Evolutionary conservation across 2,329 filamentous ascomycete species (phyloP).

Genomic region (Penicillium sp.): DNA sequence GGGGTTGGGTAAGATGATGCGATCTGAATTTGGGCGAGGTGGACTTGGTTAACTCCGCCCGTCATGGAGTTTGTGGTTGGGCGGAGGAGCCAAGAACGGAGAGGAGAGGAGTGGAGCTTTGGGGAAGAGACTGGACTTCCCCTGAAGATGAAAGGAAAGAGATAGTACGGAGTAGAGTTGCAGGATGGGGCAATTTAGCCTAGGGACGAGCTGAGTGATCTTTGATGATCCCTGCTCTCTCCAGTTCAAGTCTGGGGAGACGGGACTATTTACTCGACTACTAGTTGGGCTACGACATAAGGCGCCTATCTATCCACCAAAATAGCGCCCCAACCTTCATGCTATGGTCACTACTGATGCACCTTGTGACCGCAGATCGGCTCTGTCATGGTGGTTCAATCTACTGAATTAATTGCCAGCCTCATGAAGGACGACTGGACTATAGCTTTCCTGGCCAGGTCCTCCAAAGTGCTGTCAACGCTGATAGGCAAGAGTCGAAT

Average conservation of each 20-base stretch:
- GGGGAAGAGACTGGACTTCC: neutral
- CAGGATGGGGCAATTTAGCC: neutral
- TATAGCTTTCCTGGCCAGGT: neutral
- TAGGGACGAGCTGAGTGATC: neutral
- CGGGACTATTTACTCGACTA: neutral
- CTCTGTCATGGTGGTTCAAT: neutral
- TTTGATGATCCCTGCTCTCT: neutral
- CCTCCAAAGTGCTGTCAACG: too few species aligned
- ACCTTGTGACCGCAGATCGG: neutral
- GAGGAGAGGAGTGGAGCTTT: slow-evolving; percentile 18
- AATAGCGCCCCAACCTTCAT: neutral
- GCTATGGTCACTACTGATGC: neutral
- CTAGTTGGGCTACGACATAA: too few species aligned
- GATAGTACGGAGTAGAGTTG: neutral
- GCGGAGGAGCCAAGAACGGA: slow-evolving; percentile 23
- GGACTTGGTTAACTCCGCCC: slow-evolving; percentile 16
- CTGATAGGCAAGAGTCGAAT: too few species aligned
- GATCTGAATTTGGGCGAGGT: slow-evolving; percentile 16
- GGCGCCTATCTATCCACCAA: too few species aligned
- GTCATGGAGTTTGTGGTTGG: slow-evolving; percentile 4
- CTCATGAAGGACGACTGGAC: neutral
- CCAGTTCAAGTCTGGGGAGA: neutral
- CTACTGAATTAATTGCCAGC: neutral
- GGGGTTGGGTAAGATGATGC: slow-evolving; percentile 14
- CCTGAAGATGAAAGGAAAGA: neutral